phyloP scores from a whole-genome alignment of 257 asterid genomes.

The Mitragyna speciosa region DNA sequence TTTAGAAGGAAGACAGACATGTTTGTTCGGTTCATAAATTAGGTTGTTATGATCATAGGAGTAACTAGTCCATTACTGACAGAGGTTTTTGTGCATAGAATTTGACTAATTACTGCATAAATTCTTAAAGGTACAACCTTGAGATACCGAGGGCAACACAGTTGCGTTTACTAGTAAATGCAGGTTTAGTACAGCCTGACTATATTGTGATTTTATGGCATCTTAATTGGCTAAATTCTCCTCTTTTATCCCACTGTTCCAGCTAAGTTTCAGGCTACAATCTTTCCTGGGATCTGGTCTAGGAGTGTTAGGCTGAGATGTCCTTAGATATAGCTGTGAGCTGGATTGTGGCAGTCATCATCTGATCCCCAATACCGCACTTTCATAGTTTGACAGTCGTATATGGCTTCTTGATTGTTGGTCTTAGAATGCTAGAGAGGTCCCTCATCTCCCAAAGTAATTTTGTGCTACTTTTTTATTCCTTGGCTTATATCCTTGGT shows the following conservation, averaged over 20 bases:
- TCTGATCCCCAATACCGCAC: not conserved
- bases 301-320: not conserved
- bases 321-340: not conserved
- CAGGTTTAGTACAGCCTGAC: not conserved
- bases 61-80: constrained; percentile 17
- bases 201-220: not conserved
- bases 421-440: not conserved
- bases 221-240: not conserved
- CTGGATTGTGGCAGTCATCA: constrained; percentile 6
- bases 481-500: no score
- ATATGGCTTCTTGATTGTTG: not conserved
- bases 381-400: not conserved
- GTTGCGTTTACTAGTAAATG: not conserved
- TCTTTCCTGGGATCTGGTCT: constrained; percentile 22
- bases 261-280: constrained; percentile 20
- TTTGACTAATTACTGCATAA: not conserved
- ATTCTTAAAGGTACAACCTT: not conserved
- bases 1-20: constrained; percentile 23
- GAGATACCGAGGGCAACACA: not conserved
- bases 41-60: constrained; percentile 4
- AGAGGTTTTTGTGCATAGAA: not conserved
- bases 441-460: constrained; percentile 5
- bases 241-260: not conserved
- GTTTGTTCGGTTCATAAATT: not conserved
- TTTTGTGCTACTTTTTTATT: not conserved